These are phyloP conservation scores for Talaromyces sp. DNA, from an alignment of 2,329 filamentous ascomycete genomes.

Conservation along the genomic window DNA sequence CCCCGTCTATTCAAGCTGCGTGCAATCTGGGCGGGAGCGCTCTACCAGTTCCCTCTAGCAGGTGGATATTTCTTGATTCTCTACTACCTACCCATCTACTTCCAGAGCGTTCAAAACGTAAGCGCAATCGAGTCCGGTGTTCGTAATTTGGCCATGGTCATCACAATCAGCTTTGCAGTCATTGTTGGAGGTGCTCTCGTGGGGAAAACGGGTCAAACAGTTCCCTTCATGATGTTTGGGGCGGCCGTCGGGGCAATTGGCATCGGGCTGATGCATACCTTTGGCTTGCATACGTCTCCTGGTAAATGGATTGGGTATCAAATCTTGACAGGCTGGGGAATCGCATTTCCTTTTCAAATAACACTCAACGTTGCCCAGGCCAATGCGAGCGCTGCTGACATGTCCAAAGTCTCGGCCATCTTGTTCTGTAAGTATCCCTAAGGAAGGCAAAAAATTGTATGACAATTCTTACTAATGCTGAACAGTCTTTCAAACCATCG, in stretches of 20 bases:
- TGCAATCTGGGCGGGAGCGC: conserved; percentile 25
- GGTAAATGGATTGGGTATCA: conserved; percentile 22
- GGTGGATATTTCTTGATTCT: conserved; percentile 27
- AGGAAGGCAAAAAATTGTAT: too few species aligned
- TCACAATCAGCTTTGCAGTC: conserved; percentile 23
- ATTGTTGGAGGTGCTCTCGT: conserved; percentile 22
- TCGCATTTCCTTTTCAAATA: conserved; percentile 14
- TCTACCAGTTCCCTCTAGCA: conserved; percentile 32
- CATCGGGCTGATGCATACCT: conserved; percentile 27
- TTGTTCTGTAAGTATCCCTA: conserved; percentile 13
- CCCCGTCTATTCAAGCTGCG: conserved; percentile 31
- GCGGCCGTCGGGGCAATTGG: conserved; percentile 21
- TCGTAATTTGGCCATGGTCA: conserved; percentile 37
- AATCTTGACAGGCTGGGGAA: conserved; percentile 14
- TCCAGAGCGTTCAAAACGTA: conserved; percentile 11
- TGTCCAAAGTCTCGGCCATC: conserved; percentile 20
- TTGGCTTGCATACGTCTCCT: conserved; percentile 19
- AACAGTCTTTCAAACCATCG: conserved; percentile 23
- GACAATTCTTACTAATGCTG: background rate
- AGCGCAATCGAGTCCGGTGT: conserved; percentile 32
- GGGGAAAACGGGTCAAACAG: conserved; percentile 19
- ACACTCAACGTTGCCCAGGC: conserved; percentile 21
- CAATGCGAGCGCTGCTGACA: conserved; percentile 18
- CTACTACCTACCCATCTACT: conserved; percentile 21
- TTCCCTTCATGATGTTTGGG: conserved; percentile 22